A percentile compares a stretch with the other conserved stretches of the same genome.
These are phyloP conservation scores for Taxillus chinensis DNA, from an alignment of 164 flowering plant species.

Conservation along the genomic window DNA sequence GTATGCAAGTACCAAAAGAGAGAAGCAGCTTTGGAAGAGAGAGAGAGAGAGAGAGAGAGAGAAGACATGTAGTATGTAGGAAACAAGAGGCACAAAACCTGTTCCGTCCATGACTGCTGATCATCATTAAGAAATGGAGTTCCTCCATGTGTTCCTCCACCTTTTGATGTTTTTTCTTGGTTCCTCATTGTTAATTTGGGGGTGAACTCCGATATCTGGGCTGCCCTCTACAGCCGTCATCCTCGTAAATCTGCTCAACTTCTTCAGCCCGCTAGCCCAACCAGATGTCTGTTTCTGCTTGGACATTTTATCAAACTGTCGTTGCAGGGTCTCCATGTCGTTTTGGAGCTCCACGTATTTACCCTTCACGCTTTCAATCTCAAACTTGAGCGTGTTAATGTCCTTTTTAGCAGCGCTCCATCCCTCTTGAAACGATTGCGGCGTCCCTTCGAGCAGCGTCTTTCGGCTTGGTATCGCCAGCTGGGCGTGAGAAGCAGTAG, in stretches of 20 bases:
- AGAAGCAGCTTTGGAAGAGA: too few relatives aligned
- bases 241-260: constrained; percentile 77
- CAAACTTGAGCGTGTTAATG: constrained; percentile 89
- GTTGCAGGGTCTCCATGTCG: constrained; percentile 76
- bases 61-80: too few relatives aligned
- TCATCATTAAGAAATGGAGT: constrained; percentile 65
- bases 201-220: constrained; percentile 37
- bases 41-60: too few relatives aligned
- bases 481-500: constrained; percentile 45
- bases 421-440: constrained; percentile 93
- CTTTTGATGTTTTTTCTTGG: constrained; percentile 60
- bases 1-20: too few relatives aligned
- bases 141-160: constrained; percentile 46
- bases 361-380: constrained; percentile 73
- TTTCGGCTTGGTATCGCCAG: constrained; percentile 64
- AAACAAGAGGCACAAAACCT: too few relatives aligned
- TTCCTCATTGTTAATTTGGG: constrained; percentile 28
- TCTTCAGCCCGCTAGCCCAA: constrained; percentile 93
- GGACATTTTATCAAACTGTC: constrained; percentile 70
- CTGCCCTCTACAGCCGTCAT: constrained; percentile 19
- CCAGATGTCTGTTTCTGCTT: constrained; percentile 80
- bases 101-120: too few relatives aligned
- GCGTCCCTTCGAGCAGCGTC: constrained; percentile 80
- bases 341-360: constrained; percentile 79
- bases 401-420: constrained; percentile 93